Evolutionary conservation across 2,329 filamentous ascomycete species (phyloP), one percentile per base, ranked within the genome.

Genomic region (Aureobasidium sp.): DNA sequence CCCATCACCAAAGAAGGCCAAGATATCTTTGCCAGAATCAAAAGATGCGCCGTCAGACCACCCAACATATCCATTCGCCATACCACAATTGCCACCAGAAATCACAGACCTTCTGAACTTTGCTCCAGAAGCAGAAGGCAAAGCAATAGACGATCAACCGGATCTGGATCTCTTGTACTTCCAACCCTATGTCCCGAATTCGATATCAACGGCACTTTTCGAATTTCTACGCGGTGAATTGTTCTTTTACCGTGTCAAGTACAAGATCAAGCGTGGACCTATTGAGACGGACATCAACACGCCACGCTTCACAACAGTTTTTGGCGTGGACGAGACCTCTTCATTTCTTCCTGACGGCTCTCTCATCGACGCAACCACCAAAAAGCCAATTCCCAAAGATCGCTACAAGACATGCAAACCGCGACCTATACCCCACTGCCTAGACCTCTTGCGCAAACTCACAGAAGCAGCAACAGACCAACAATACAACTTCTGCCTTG

Each of bases 91-190:
- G 0, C 80, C 81, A 2, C 34, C 67, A 0, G 62, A 73, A 7
- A 73, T 84, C 48, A 64, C 64, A 66, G 73, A 77, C 32, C 70
- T 73, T 29, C 63, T 82, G 1, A 73, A 73, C 44, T 74, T 75
- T 48, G 69, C 69, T 1, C 73, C 74, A 32, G 79, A 80, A 1
- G 74, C 78, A 25, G 77, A 82, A 63, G 82, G 80, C 1, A 79
- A 75, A 49, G 67, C 71, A 3, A 86, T 91, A 66, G 84, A 84
- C 66, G 79, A 90, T 68, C 84, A 88, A 67, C 81, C 83, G 0
- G 82, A 91, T 65, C 79, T 92, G 0, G 87, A 92, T 69, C 78
- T 93, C 0, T 74, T 92, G 9, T 90, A 90, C 73, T 92, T 87
- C 70, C 81, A 90, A 67, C 88, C 89, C 0, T 92, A 88, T 65